phyloP scores from a whole-genome alignment of 2,329 filamentous ascomycete species.

The Intubia oerlemansii region DNA sequence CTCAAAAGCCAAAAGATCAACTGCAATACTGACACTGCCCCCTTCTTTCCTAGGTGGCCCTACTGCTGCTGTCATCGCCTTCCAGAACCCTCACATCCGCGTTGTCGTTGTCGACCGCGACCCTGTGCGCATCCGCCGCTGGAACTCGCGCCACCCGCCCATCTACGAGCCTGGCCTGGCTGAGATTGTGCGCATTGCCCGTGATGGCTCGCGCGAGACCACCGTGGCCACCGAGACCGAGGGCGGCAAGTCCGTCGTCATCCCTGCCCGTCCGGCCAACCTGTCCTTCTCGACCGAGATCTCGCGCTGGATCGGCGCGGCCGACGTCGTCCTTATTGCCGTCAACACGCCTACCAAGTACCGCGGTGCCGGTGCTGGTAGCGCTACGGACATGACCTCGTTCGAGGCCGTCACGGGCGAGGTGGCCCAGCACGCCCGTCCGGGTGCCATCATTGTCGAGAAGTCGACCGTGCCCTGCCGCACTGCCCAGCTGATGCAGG shows the following conservation, averaged over 20 bases:
- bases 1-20: background rate
- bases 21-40: background rate
- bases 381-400: conserved; percentile 50
- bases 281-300: conserved; percentile 55
- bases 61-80: conserved; percentile 53
- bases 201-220: conserved; percentile 31
- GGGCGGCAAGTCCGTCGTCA: conserved; percentile 11
- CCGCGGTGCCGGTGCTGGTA: conserved; percentile 45
- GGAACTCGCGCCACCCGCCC: conserved; percentile 53
- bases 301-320: conserved; percentile 35
- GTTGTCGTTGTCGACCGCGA: conserved; percentile 61
- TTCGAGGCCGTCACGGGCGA: conserved; percentile 48
- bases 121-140: conserved; percentile 40
- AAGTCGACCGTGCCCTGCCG: conserved; percentile 64
- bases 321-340: conserved; percentile 53
- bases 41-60: no score
- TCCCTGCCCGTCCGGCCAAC: conserved; percentile 32
- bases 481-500: conserved; percentile 47
- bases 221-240: conserved; percentile 15
- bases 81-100: conserved; percentile 46
- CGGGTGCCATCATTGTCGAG: conserved; percentile 56
- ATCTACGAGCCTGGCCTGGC: conserved; percentile 56
- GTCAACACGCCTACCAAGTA: conserved; percentile 67
- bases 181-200: conserved; percentile 43
- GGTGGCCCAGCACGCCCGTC: conserved; percentile 43